Percentiles rank a stretch among this genome's conserved stretches.
These are phyloP conservation scores for Eimeria necatrix DNA, from an alignment of 169 alveolate species.

Conservation along the genomic window DNA sequence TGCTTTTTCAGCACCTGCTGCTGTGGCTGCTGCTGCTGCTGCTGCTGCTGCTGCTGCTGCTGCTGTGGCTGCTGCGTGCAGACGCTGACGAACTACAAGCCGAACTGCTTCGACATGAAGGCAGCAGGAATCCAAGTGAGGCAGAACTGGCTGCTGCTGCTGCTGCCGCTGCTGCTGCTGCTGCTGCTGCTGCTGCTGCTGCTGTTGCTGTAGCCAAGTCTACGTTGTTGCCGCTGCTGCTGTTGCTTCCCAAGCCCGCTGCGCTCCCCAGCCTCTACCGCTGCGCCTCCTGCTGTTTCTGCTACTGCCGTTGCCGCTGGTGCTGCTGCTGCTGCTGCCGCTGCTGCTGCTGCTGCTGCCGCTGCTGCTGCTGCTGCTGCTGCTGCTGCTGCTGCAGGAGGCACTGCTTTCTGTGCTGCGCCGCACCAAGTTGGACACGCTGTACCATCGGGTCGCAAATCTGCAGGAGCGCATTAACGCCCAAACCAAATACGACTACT, in stretches of 20 bases:
- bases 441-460: constrained; percentile 62
- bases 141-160: neutral
- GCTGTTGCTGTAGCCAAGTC: neutral
- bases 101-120: constrained; percentile 78
- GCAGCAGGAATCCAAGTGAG: constrained; percentile 66
- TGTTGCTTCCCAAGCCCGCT: constrained; percentile 33
- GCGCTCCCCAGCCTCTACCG: neutral
- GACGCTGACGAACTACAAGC: constrained; percentile 61
- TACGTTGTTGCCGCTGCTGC: neutral
- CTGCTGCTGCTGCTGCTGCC: constrained; percentile 7
- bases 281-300: neutral
- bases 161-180: constrained; percentile 51
- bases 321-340: constrained; percentile 12
- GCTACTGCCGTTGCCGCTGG: neutral
- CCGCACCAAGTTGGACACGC: constrained; percentile 53
- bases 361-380: neutral
- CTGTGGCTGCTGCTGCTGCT: constrained; percentile 23
- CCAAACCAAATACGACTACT: constrained; percentile 73
- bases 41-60: constrained; percentile 49
- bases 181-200: constrained; percentile 10
- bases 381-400: constrained; percentile 38
- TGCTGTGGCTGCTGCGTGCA: neutral
- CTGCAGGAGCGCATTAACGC: constrained; percentile 75
- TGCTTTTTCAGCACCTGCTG: neutral
- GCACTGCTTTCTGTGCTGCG: constrained; percentile 27